Conservation (phyloP, 371 early-diverging fungal species). For the Batkoa obscura region DNA sequence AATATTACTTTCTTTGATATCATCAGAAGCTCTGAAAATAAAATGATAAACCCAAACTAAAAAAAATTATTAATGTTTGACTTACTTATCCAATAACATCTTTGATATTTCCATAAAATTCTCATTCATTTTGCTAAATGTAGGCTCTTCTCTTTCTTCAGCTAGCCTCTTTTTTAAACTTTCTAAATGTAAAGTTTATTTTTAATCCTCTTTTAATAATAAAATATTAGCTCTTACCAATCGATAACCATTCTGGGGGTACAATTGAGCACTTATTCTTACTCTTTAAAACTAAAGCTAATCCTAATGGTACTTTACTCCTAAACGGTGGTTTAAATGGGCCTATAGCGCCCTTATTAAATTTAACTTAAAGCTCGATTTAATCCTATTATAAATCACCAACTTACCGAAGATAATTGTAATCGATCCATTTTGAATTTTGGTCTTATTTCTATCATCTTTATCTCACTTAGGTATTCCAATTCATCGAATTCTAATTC, state of each 20-base stretch:
- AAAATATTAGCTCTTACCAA: neutral
- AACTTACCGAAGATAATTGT: neutral
- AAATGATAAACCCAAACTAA: neutral
- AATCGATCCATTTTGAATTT: neutral
- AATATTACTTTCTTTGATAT: neutral
- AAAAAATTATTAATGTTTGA: neutral
- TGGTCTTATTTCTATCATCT: neutral
- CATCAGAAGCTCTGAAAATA: neutral
- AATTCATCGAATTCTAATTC: neutral
- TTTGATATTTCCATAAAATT: neutral
- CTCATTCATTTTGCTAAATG: neutral
- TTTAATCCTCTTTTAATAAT: neutral
- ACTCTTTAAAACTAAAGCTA: neutral
- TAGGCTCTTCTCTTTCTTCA: neutral
- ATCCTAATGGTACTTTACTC: neutral
- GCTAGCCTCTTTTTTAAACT: neutral
- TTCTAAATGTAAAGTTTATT: neutral
- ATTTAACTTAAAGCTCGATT: neutral
- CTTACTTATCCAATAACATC: neutral
- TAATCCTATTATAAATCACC: neutral
- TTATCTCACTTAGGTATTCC: neutral
- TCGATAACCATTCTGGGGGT: neutral
- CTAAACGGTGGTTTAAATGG: neutral
- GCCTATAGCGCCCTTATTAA: neutral
- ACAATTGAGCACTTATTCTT: neutral